phyloP scores from a whole-genome alignment of 2,329 filamentous ascomycete species.

The Fusarium sp. region DNA sequence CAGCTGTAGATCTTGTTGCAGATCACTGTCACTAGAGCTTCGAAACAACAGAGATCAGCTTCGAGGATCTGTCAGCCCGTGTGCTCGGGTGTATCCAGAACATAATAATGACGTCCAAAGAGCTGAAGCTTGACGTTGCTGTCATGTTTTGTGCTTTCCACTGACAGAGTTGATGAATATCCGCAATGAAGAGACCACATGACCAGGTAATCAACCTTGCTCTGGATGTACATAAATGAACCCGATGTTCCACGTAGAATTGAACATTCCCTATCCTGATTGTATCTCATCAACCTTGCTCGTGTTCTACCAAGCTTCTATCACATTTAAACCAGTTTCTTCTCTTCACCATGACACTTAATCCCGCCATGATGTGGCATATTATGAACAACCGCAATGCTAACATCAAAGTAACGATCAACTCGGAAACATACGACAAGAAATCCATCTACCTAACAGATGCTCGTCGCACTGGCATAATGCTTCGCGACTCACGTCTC shows the following conservation, averaged over 20 bases:
- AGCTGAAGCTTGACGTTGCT: neutral
- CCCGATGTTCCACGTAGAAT: too few relatives aligned
- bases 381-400: neutral
- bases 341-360: too few relatives aligned
- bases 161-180: rapidly evolving
- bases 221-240: too few relatives aligned
- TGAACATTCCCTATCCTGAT: too few relatives aligned
- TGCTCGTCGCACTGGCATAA: neutral
- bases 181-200: too few relatives aligned
- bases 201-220: too few relatives aligned
- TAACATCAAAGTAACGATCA: neutral
- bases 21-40: neutral
- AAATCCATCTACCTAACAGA: neutral
- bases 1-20: neutral
- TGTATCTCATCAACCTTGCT: too few relatives aligned
- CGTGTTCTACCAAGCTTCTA: neutral
- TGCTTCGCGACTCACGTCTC: neutral
- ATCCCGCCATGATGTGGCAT: too few relatives aligned
- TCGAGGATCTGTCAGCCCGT: neutral
- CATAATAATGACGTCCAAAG: neutral
- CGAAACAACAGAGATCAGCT: neutral
- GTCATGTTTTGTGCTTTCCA: neutral
- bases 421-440: neutral
- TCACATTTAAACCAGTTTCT: too few relatives aligned
- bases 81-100: neutral